phyloP scores from a whole-genome alignment of 75 land plant genomes.

The Pseudotsuga menziesii region DNA sequence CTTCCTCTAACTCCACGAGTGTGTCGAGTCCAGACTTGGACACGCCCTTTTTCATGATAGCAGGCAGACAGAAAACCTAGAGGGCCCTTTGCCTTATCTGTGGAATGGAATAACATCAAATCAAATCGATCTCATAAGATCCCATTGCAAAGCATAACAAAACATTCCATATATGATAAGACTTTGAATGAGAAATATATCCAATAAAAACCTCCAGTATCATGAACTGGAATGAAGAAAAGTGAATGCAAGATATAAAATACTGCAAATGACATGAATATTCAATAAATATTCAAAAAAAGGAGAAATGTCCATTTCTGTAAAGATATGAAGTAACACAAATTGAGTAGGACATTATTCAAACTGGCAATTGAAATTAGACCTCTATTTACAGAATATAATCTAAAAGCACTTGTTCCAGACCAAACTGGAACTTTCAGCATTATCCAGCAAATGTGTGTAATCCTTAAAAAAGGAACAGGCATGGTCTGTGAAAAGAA shows the following conservation, averaged over 20 bases:
- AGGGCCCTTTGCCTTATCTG: constrained; percentile 36
- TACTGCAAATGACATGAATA: not conserved
- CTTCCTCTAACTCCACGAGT: constrained; percentile 37
- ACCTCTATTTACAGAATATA: not conserved
- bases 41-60: constrained; percentile 21
- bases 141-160: not conserved
- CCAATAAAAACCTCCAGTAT: not conserved
- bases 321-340: not conserved
- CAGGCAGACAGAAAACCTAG: constrained; percentile 29
- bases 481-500: not conserved
- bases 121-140: not conserved
- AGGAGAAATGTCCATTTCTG: not conserved
- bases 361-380: not conserved
- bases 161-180: not conserved
- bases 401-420: not conserved
- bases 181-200: not conserved
- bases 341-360: not conserved
- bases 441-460: not conserved
- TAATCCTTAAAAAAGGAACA: not conserved
- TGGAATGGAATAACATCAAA: constrained; percentile 4
- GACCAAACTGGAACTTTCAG: not conserved
- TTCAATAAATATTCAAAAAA: not conserved
- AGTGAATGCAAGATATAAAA: not conserved
- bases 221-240: not conserved
- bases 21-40: constrained; percentile 46